Percentiles rank a stretch among this genome's conserved stretches.
These are phyloP conservation scores for Russula sp. DNA, from an alignment of 768 basidiomycete species.

Conservation along the genomic window DNA sequence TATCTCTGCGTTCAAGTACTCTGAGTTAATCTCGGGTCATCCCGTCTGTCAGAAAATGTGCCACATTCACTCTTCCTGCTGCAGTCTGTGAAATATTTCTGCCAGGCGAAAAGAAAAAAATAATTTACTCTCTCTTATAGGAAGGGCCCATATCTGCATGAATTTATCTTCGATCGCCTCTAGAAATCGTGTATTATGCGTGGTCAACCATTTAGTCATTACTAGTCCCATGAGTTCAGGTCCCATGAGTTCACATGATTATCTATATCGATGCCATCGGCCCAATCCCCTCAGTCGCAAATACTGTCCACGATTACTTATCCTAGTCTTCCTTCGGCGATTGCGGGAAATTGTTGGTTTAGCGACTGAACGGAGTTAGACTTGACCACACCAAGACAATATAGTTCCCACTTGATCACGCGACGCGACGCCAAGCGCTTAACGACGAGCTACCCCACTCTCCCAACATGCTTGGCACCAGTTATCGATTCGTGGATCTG, in stretches of 20 bases:
- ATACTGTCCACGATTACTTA: slow-evolving; percentile 13
- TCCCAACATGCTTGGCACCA: slow-evolving; percentile 32
- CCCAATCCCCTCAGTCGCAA: slow-evolving; percentile 1
- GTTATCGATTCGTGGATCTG: slow-evolving; percentile 35
- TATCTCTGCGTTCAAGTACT: background rate
- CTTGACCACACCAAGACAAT: background rate
- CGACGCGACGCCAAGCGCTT: background rate
- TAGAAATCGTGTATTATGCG: slow-evolving; percentile 13
- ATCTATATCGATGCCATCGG: slow-evolving; percentile 20
- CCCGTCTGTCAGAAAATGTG: background rate
- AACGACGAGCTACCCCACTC: slow-evolving; percentile 18
- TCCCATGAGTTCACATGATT: slow-evolving; percentile 14
- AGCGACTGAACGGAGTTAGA: background rate
- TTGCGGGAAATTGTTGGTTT: slow-evolving; percentile 12
- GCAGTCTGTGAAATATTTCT: background rate
- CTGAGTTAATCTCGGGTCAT: background rate
- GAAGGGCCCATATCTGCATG: background rate
- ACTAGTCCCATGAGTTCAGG: background rate
- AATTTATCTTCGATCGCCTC: slow-evolving; percentile 13
- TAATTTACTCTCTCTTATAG: background rate
- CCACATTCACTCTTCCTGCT: background rate
- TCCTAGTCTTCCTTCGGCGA: slow-evolving; percentile 15
- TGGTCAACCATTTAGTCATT: slow-evolving; percentile 9
- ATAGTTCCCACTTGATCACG: background rate
- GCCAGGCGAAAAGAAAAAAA: background rate